Evolutionary conservation across 345 rosid genomes (phyloP).

Genomic region (Psidium guajava): DNA sequence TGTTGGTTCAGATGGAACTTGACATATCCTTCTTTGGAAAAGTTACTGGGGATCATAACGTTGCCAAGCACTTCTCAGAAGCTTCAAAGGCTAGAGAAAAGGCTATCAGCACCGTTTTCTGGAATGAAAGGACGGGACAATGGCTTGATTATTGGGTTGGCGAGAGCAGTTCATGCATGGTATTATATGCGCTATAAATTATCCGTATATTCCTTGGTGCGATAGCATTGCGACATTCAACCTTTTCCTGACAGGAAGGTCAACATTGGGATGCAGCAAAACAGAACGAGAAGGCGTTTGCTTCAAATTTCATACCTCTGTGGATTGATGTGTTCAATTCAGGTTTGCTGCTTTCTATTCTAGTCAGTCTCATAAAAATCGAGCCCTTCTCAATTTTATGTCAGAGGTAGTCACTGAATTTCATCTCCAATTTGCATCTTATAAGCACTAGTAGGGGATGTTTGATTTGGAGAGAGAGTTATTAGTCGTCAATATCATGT

Average conservation of each 20-base stretch:
- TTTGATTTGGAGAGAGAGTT: not conserved
- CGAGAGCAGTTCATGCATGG: slow-evolving; percentile 4
- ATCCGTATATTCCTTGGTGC: not conserved
- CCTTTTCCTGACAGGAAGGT: slow-evolving; percentile 23
- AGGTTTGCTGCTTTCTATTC: slow-evolving; percentile 27
- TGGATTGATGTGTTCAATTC: slow-evolving; percentile 67
- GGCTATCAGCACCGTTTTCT: slow-evolving; percentile 50
- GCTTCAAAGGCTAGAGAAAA: slow-evolving; percentile 51
- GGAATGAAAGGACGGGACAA: slow-evolving; percentile 60
- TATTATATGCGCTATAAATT: not conserved
- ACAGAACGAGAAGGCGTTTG: slow-evolving; percentile 55
- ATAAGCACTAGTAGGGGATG: not conserved
- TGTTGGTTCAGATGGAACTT: slow-evolving; percentile 68
- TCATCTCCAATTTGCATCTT: not conserved
- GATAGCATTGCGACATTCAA: not conserved
- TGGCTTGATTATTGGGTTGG: slow-evolving; percentile 86
- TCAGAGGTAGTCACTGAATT: not conserved
- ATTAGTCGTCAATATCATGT: not conserved
- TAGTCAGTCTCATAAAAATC: not conserved
- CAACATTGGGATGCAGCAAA: slow-evolving; percentile 46
- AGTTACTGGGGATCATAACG: slow-evolving; percentile 27
- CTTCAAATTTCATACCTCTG: slow-evolving; percentile 76
- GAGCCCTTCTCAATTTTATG: not conserved
- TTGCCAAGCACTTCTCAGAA: slow-evolving; percentile 29
- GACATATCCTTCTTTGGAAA: slow-evolving; percentile 66